Evolutionary conservation across 495 filamentous ascomycete species (phyloP), one percentile per base, ranked within the genome.

Genomic region (Daldinia loculata): DNA sequence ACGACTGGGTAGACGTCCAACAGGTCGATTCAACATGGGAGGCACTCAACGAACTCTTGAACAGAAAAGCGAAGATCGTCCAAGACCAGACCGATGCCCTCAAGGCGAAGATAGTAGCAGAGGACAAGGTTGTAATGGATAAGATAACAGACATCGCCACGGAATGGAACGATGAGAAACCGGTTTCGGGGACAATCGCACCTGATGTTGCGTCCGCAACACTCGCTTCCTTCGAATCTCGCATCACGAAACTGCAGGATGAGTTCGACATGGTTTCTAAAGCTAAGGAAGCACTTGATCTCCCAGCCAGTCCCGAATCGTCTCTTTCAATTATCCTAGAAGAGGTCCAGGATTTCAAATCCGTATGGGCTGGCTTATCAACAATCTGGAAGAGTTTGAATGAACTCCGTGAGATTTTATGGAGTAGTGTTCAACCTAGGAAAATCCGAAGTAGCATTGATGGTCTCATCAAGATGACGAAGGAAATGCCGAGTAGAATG

Each of bases 401-500:
- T 75, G 95, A 98, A 72, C 90, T 98, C 29, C 89, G 92, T 14
- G 96, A 98, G 69, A 91, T 85, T 26, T 87, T 94, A 0, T 99
- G 95, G 95, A 93, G 90, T 34, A 97, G 91, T 76, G 90, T 98
- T 2, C 92, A 97, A 74, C 93, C 95, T 2, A 86, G 95, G 50
- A 98, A 98, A 80, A 87, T 98, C 66, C 87, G 96, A 30, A 87
- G 92, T 63, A 90, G 92, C 15, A 88, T 99, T 55, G 95, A 99
- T 75, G 88, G 89, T 38, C 85, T 98, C 30, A 92, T 98, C 76
- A 97, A 97, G 81, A 95, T 97, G 91, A 97, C 94, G 52, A 99
- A 97, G 82, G 94, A 98, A 66, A 99, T 99, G 95, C 95, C 95
- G 0, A 97, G 93, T 79, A 89, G 95, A 50, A 99, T 98, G 96